Evolutionary conservation across 139 green algal genomes (phyloP).

Genomic region (Spirogloea muscicola): DNA sequence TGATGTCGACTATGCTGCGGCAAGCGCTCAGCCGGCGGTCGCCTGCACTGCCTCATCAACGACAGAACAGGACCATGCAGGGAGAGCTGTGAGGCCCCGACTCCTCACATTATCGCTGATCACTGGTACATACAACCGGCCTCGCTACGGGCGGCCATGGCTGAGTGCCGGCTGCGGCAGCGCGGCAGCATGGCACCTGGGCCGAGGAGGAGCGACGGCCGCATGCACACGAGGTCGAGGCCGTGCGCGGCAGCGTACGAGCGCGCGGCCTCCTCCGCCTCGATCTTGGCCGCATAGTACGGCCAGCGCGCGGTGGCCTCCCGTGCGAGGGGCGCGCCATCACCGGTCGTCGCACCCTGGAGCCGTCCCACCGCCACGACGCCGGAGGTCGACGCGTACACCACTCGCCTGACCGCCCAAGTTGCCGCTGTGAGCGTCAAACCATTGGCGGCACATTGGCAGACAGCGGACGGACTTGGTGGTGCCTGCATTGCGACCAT

Average conservation of each 20-base stretch:
- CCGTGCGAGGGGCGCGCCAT: conserved; percentile 26
- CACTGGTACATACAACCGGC: background rate
- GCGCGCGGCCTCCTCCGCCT: conserved; percentile 16
- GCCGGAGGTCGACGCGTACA: conserved; percentile 44
- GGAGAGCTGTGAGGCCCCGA: background rate
- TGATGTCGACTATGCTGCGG: conserved; percentile 6
- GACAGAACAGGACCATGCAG: background rate
- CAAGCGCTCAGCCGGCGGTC: conserved; percentile 21
- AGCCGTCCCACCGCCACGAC: background rate
- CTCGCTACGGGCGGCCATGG: background rate
- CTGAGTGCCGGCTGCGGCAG: background rate
- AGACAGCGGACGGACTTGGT: too few species aligned
- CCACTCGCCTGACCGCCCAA: conserved; percentile 25
- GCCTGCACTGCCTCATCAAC: background rate
- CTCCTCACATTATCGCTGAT: background rate
- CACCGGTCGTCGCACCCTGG: background rate
- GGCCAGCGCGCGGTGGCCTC: conserved; percentile 22
- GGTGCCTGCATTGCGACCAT: too few species aligned
- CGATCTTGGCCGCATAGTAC: conserved; percentile 41
- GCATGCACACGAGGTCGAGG: conserved; percentile 39
- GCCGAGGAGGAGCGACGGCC: conserved; percentile 33
- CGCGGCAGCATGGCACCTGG: conserved; percentile 14
- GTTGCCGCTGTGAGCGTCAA: too few species aligned
- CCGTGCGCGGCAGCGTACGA: conserved; percentile 6
- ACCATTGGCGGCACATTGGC: too few species aligned